Evolutionary conservation across 2,329 filamentous ascomycete species (phyloP), one percentile per base, ranked within the genome.

Genomic region (Alternaria arborescens): DNA sequence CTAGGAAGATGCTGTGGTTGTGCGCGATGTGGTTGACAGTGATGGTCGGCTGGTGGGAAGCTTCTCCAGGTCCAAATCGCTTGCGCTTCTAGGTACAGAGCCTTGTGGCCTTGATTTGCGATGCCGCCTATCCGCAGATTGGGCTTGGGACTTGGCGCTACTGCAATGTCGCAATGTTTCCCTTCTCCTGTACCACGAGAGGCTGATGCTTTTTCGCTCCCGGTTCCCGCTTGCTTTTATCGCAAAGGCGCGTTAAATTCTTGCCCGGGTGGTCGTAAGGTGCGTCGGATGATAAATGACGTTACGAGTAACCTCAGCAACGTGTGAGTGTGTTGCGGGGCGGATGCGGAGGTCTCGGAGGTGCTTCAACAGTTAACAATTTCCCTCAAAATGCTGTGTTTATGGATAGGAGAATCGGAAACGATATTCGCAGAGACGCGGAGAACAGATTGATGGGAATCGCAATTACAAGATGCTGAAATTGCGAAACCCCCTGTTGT

Each of bases 301-400:
- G 68, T 68, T 56, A 53, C 46, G 55, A 18, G 28, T 62, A 53
- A 52, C 56, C 44, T 50, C 24, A 55, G 51, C 53, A 64, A 55
- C 52, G 61, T 48, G 54, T 28, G 44, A 52, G 53, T 52, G 55
- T 57, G 59, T 61, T 47, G 64, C 40, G 59, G 58, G 64, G 52
- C 40, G 36, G 36, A 40, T 40, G 61, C 63, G 54, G 66, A 66
- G 58, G 57, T 55, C 57, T 58, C 61, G 59, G 65, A 60, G 61
- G 59, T 65, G 55, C 47, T 44, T 44, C 38, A 40, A 40, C 16
- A 36, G 32, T 12, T 14, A 38, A 50, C 30, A 38, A 48, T 44
- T 41, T 32, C 30, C 46, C 51, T 60, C 20, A 47, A 14, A 7
- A 41, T 38, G 57, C 16, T 18, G 34, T 50, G 57, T 20, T 26